Evolutionary conservation across 2,329 filamentous ascomycete genomes (phyloP).

Genomic region (Phialocephala sp.): DNA sequence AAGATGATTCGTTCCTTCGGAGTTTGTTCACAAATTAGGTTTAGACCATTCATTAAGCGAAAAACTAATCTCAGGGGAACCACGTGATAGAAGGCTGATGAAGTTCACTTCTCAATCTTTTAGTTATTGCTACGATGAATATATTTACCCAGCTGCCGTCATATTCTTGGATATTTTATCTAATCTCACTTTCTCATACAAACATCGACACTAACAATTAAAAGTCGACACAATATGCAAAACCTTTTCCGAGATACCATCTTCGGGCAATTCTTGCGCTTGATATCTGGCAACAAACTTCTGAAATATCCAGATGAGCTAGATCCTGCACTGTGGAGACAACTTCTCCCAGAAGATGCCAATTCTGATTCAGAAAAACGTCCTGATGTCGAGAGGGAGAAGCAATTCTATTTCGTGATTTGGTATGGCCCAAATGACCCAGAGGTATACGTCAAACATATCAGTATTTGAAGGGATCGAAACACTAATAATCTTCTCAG

Average conservation of each 20-base stretch:
- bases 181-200: neutral
- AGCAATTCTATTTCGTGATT: neutral
- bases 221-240: neutral
- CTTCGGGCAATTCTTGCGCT: neutral
- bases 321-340: neutral
- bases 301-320: conserved; percentile 6
- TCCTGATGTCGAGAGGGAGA: neutral
- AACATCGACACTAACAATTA: neutral
- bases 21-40: neutral
- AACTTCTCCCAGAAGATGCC: neutral
- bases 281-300: neutral
- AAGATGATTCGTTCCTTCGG: neutral
- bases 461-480: neutral
- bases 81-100: neutral
- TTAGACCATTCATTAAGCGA: neutral
- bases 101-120: too few species aligned
- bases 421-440: neutral
- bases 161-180: neutral
- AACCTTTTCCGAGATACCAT: neutral
- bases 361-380: neutral
- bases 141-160: neutral
- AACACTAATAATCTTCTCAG: neutral
- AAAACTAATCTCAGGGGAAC: neutral
- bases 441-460: neutral
- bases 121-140: too few species aligned